Conservation (phyloP, 345 rosid genomes). For the Hibiscus mutabilis region DNA sequence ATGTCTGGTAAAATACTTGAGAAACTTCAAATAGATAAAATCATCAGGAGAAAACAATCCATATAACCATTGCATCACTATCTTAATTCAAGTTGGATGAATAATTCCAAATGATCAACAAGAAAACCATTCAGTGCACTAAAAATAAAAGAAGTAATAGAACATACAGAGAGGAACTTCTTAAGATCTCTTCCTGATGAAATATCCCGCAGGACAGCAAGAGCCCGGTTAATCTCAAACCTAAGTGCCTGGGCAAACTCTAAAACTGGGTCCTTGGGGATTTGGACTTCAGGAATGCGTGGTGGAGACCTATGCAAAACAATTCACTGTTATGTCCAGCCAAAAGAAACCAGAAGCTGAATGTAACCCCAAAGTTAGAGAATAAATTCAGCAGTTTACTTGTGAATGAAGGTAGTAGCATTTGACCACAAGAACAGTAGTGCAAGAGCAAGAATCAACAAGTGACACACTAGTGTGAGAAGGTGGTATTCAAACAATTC, state of each 20-base stretch:
- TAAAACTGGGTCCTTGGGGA: background rate
- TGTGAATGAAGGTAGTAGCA: background rate
- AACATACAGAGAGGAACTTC: constrained; percentile 1
- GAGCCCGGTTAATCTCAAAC: background rate
- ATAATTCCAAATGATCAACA: background rate
- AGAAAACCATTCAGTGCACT: background rate
- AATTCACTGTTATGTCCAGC: background rate
- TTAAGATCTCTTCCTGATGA: background rate
- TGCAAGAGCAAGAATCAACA: background rate
- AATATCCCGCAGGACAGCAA: background rate
- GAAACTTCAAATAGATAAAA: background rate
- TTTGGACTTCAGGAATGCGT: background rate
- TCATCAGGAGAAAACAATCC: background rate
- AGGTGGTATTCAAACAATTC: background rate
- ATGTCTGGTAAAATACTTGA: background rate
- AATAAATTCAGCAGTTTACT: background rate
- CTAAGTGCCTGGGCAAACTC: background rate
- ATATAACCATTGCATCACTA: background rate
- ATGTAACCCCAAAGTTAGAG: background rate
- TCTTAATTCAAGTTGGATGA: background rate
- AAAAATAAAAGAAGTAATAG: background rate
- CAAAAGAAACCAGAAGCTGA: background rate
- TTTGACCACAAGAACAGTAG: background rate
- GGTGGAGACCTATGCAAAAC: background rate
- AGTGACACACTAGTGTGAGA: background rate